Percentiles rank a stretch among this genome's conserved stretches.
phyloP scores from a whole-genome alignment of 352 stramenopile genomes.

The Peronospora belbahrii region DNA sequence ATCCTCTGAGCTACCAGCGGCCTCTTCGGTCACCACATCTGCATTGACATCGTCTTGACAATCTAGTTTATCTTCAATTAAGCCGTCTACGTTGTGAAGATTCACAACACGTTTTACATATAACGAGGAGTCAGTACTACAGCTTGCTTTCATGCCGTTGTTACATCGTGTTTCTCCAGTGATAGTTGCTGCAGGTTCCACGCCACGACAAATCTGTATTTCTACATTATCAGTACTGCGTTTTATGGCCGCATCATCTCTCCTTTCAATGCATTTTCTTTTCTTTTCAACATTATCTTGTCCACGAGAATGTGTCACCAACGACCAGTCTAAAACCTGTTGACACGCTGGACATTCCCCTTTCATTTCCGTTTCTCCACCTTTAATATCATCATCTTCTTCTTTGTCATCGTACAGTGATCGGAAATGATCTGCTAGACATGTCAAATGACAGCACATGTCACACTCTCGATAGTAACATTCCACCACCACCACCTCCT shows the following conservation, averaged over 20 bases:
- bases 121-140: not conserved
- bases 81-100: slow-evolving; percentile 22
- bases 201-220: not conserved
- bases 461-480: slow-evolving; percentile 44
- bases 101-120: not conserved
- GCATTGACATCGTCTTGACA: not conserved
- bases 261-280: not conserved
- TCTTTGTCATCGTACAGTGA: slow-evolving; percentile 16
- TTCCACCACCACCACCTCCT: slow-evolving; percentile 4
- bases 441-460: slow-evolving; percentile 38
- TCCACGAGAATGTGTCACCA: slow-evolving; percentile 22
- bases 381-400: slow-evolving; percentile 4
- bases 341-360: slow-evolving; percentile 44
- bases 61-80: slow-evolving; percentile 27
- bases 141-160: not conserved
- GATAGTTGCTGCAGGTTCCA: not conserved
- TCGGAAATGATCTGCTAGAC: slow-evolving; percentile 48
- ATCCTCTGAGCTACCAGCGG: not conserved
- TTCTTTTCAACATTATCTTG: slow-evolving; percentile 6
- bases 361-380: slow-evolving; percentile 2
- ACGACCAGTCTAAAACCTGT: slow-evolving; percentile 31
- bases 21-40: not conserved
- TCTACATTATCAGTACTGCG: not conserved
- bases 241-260: not conserved
- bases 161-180: not conserved